Base-by-base conservation (phyloP, 2,329 filamentous ascomycete species). In the Arachnomyces sp. region DNA sequence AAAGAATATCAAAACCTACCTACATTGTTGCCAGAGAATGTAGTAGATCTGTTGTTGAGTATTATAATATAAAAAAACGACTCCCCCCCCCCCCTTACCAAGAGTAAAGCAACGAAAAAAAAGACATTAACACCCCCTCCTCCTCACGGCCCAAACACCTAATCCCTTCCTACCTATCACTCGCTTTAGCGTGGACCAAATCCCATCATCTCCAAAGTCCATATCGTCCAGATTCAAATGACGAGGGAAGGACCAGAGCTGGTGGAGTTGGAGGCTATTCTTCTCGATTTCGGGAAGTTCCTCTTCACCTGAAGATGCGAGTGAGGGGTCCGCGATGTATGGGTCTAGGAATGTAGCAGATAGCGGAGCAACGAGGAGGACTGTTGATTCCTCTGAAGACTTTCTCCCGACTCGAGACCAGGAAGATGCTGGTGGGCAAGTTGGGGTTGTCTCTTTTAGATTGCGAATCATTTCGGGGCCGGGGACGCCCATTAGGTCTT, bases 201-300 rank as follows among this genome's bases (percentile, higher is more conserved):
- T 45, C 3, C 71, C 71, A 33, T 73, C 71, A 11, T 62, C 59
- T 8, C 54, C 68, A 43, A 73, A 66, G 47, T 74, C 70, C 44
- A 74, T 50, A 53, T 73, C 71, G 48, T 74, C 71, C 13, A 74
- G 52, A 43, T 71, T 72, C 34, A 74, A 45, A 48, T 74, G 71
- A 31, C 60, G 58, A 32, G 53, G 52, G 42, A 66, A 70, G 6
- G 56, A 63, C 62, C 64, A 71, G 3, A 71, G 52, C 14, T 60
- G 57, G 37, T 60, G 54, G 15, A 68, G 52, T 34, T 55, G 48
- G 14, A 65, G 49, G 31, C 51, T 46, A 7, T 53, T 25, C 20
- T 25, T 25, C 9, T 25, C 20, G 20, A 9, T 25, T 25, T 25
- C 20, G 20, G 9, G 20, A 9, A 25, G 20, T 25, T 25, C 20